Evolutionary conservation across 2,329 filamentous ascomycete species (phyloP).

Genomic region (Pyricularia sp.): DNA sequence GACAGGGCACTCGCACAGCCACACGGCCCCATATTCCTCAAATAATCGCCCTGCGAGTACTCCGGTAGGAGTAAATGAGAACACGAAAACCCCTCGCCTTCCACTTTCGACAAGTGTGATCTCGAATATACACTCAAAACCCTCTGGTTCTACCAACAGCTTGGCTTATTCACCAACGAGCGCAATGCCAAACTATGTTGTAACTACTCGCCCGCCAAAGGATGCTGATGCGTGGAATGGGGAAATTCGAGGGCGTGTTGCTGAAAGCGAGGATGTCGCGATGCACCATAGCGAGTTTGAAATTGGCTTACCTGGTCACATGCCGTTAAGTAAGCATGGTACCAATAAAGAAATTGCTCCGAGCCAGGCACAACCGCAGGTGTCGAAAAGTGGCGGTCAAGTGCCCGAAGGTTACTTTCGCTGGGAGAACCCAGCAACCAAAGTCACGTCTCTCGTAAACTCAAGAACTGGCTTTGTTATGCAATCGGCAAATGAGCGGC

Average conservation of each 20-base stretch:
- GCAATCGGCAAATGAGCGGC: background rate
- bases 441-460: constrained; percentile 36
- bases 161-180: background rate
- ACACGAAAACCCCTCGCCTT: background rate
- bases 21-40: background rate
- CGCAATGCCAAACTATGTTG: background rate
- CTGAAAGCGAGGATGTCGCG: background rate
- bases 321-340: background rate
- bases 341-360: background rate
- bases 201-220: background rate
- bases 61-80: background rate
- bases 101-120: background rate
- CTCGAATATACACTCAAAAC: background rate
- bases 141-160: background rate
- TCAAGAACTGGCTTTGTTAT: constrained; percentile 37
- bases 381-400: background rate
- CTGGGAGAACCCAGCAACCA: constrained; percentile 52
- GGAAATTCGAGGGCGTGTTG: background rate
- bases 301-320: background rate
- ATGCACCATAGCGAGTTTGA: background rate
- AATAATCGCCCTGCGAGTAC: background rate
- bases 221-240: background rate
- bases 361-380: background rate
- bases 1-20: background rate
- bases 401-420: constrained; percentile 16